These are phyloP conservation scores for Colletotrichum sp. DNA, from an alignment of 2,329 filamentous ascomycete species.

Conservation along the genomic window DNA sequence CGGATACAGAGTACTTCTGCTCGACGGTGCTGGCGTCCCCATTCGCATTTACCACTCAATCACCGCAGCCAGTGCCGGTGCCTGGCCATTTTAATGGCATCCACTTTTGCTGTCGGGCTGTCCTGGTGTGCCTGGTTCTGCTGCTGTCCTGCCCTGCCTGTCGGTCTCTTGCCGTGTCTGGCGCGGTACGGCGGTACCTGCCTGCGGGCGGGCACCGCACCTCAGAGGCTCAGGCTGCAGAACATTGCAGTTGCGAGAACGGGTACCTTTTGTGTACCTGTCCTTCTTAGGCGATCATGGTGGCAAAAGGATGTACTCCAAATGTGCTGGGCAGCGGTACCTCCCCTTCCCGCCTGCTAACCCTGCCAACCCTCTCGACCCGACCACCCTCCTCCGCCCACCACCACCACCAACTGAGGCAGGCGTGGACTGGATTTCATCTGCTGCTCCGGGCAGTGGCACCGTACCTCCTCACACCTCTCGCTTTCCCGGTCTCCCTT, in stretches of 20 bases:
- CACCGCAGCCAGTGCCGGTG: not conserved
- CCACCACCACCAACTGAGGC: not conserved
- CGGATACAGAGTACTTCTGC: not conserved
- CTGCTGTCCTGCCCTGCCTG: not conserved
- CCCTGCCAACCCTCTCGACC: not conserved
- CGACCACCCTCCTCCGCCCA: not conserved
- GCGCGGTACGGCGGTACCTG: not conserved
- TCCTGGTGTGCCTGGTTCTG: not conserved
- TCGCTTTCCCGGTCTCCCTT: not conserved
- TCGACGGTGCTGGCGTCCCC: not conserved
- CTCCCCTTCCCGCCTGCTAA: not conserved
- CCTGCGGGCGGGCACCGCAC: not conserved
- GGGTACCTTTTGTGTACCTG: not conserved
- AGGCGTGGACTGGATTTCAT: not conserved
- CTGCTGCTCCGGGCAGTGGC: not conserved
- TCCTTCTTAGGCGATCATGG: fast-evolving
- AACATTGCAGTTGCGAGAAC: not conserved
- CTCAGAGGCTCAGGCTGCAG: not conserved
- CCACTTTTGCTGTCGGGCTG: not conserved
- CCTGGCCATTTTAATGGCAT: not conserved
- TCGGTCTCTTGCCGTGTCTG: not conserved
- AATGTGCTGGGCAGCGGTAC: not conserved
- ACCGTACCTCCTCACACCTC: slow-evolving; percentile 34
- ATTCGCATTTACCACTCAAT: not conserved
- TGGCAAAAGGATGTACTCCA: not conserved